A percentile compares a stretch with the other conserved stretches of the same genome.
Evolutionary conservation across 805 yeast genomes (phyloP).

Genomic region (Pichia eremophila): DNA sequence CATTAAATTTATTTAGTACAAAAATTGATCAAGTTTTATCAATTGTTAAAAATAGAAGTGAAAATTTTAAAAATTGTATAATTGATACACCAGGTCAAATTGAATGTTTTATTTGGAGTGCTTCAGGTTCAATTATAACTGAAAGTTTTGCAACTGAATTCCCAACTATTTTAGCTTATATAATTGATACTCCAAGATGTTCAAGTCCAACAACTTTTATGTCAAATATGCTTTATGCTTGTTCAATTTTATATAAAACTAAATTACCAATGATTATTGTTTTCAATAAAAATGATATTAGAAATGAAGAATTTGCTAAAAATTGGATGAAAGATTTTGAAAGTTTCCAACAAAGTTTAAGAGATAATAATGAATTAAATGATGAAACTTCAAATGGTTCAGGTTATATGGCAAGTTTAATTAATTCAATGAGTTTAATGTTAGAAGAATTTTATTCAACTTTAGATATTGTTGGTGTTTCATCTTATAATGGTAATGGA

Average conservation of each 20-base stretch:
- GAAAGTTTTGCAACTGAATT: constrained; percentile 93
- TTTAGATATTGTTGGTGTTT: constrained; percentile 85
- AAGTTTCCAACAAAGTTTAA: constrained; percentile 72
- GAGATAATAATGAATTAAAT: constrained; percentile 55
- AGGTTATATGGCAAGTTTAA: constrained; percentile 89
- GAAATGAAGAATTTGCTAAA: constrained; percentile 76
- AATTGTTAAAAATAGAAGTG: constrained; percentile 70
- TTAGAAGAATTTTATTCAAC: constrained; percentile 92
- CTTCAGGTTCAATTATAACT: constrained; percentile 92
- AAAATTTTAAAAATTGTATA: constrained; percentile 55
- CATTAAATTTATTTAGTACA: constrained; percentile 83
- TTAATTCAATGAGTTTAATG: constrained; percentile 93
- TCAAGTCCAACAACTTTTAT: constrained; percentile 93
- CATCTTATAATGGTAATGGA: constrained; percentile 89
- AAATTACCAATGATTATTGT: constrained; percentile 95
- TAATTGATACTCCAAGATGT: constrained; percentile 93
- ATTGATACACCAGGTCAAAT: constrained; percentile 98
- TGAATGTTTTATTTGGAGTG: constrained; percentile 97
- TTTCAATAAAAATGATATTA: constrained; percentile 88
- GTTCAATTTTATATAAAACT: constrained; percentile 92
- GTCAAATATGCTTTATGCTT: constrained; percentile 97
- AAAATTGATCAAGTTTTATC: constrained; percentile 92
- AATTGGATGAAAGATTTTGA: constrained; percentile 99
- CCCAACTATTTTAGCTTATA: constrained; percentile 93
- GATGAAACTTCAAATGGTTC: constrained; percentile 53